Conservation (phyloP, 805 yeast species). For the Dipodascus geniculatus region DNA sequence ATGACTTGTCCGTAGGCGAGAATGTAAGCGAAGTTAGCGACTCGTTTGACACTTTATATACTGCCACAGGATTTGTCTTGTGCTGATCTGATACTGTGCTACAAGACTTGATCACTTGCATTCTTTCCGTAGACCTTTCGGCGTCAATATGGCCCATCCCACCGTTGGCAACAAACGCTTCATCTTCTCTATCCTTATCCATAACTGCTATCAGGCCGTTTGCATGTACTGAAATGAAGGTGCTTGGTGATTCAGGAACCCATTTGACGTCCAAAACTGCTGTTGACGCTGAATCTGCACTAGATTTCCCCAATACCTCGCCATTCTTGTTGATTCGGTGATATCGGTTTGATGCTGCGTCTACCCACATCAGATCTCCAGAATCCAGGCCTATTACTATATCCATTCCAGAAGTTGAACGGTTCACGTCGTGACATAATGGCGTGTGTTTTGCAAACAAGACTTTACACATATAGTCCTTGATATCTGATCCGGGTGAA, state of each 20-base stretch:
- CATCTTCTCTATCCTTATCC: conserved; percentile 40
- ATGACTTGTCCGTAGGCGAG: conserved; percentile 28
- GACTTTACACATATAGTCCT: conserved; percentile 29
- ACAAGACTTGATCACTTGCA: conserved; percentile 11
- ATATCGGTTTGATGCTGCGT: conserved; percentile 38
- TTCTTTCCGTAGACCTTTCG: conserved; percentile 13
- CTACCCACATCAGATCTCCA: conserved; percentile 57
- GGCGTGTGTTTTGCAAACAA: conserved; percentile 31
- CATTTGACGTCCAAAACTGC: conserved; percentile 36
- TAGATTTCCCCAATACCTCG: background rate
- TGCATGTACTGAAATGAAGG: conserved; percentile 45
- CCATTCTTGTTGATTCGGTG: conserved; percentile 43
- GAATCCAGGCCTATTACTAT: conserved; percentile 49
- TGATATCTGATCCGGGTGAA: conserved; percentile 10
- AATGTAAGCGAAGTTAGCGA: conserved; percentile 40
- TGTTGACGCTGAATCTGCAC: conserved; percentile 20
- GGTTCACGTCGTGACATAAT: conserved; percentile 29
- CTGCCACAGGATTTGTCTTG: conserved; percentile 40
- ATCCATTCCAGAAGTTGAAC: conserved; percentile 30
- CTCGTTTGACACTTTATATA: conserved; percentile 47
- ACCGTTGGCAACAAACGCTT: conserved; percentile 13
- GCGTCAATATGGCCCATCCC: conserved; percentile 10
- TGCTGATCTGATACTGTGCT: background rate
- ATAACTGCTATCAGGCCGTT: conserved; percentile 50
- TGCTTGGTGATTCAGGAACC: conserved; percentile 33